phyloP scores from a whole-genome alignment of 2,329 filamentous ascomycete species.

The Clonostachys chloroleuca region DNA sequence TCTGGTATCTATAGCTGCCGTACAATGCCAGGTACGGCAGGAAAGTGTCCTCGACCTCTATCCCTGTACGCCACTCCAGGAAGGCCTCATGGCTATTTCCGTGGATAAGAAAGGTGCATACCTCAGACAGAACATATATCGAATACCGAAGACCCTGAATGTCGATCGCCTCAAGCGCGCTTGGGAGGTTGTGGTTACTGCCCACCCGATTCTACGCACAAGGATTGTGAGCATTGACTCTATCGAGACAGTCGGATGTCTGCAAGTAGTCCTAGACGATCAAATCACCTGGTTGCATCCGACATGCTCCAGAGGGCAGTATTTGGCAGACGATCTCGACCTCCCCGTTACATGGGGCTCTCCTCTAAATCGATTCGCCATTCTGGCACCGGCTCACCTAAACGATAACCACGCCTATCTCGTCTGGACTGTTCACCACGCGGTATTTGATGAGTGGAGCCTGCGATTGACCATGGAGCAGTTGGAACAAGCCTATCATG shows the following conservation, averaged over 20 bases:
- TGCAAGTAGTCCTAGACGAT: neutral
- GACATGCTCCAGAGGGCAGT: neutral
- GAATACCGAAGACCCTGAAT: constrained; percentile 4
- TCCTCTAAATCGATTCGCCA: neutral
- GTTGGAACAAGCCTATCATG: constrained; percentile 28
- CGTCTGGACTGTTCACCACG: constrained; percentile 20
- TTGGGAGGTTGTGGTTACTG: constrained; percentile 5
- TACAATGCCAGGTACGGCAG: too few species aligned
- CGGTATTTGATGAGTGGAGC: constrained; percentile 47
- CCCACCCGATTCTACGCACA: constrained; percentile 10
- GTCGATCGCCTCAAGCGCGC: constrained; percentile 5
- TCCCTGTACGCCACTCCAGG: neutral
- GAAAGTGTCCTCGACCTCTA: too few species aligned
- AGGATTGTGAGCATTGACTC: constrained; percentile 9
- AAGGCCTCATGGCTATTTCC: neutral
- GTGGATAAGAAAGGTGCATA: neutral
- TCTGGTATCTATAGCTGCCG: too few species aligned
- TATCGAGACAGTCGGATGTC: neutral
- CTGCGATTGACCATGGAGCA: constrained; percentile 34
- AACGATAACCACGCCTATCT: neutral
- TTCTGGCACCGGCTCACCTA: neutral
- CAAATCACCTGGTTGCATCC: neutral
- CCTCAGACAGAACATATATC: constrained; percentile 15
- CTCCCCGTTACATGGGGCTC: neutral
- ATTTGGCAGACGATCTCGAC: neutral